A percentile compares a stretch with the other conserved stretches of the same genome.
phyloP scores from a whole-genome alignment of 495 filamentous ascomycete species.

The Daldinia caldariorum region DNA sequence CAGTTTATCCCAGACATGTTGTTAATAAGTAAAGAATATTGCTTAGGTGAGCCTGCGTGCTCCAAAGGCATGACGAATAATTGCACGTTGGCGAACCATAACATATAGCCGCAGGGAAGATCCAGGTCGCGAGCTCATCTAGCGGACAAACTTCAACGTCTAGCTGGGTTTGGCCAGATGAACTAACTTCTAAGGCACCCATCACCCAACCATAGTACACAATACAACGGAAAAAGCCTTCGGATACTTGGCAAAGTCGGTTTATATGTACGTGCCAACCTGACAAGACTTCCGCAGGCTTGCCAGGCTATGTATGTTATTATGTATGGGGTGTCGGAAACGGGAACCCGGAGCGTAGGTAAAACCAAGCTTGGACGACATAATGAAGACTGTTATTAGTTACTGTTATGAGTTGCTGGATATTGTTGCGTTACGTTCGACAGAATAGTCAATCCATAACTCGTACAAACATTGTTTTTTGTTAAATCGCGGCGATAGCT shows the following conservation, averaged over 20 bases:
- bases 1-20: not conserved
- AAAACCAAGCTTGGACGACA: not conserved
- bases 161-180: conserved; percentile 6
- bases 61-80: conserved; percentile 26
- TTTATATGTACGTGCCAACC: no score
- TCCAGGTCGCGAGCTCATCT: conserved; percentile 21
- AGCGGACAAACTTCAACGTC: conserved; percentile 12
- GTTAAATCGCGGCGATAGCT: not conserved
- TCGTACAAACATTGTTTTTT: not conserved
- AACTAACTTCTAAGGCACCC: not conserved
- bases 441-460: no score
- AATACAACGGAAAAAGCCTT: not conserved
- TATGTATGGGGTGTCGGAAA: no score
- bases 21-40: not conserved
- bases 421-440: not conserved
- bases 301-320: not conserved
- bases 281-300: no score
- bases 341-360: not conserved
- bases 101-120: conserved; percentile 15
- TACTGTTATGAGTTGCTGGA: not conserved
- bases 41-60: not conserved
- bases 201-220: no score
- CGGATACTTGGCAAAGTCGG: not conserved
- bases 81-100: conserved; percentile 17
- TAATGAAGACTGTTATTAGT: not conserved